phyloP scores from a whole-genome alignment of 352 stramenopile species.

The Pythium dissotocum region DNA sequence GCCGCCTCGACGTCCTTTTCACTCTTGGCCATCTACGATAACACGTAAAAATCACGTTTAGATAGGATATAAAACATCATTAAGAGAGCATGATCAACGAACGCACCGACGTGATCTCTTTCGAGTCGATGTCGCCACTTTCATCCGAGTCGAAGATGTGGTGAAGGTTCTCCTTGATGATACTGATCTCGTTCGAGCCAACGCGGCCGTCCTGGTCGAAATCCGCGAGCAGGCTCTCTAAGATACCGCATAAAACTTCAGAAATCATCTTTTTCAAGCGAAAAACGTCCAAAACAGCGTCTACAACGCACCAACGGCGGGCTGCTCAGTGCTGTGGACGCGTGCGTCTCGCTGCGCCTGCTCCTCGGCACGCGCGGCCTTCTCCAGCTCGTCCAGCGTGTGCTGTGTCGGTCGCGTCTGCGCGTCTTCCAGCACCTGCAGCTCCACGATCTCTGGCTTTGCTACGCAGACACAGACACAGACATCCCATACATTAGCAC shows the following conservation, averaged over 20 bases:
- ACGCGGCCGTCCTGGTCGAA: conserved; percentile 80
- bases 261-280: no score
- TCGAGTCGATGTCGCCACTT: conserved; percentile 71
- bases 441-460: conserved; percentile 19
- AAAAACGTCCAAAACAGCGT: no score
- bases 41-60: background rate
- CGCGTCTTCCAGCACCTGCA: conserved; percentile 26
- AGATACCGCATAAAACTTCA: background rate
- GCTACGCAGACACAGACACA: background rate
- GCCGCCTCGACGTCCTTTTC: conserved; percentile 71
- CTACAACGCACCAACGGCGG: conserved; percentile 19
- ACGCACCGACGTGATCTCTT: conserved; percentile 63
- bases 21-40: conserved; percentile 42
- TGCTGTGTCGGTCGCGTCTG: conserved; percentile 8
- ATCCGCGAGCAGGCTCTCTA: conserved; percentile 76
- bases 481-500: background rate
- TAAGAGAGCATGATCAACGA: background rate
- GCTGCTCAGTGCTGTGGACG: conserved; percentile 7
- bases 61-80: background rate
- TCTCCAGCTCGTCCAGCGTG: conserved; percentile 26
- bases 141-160: conserved; percentile 77
- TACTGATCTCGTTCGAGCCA: conserved; percentile 70
- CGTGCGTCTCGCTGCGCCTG: conserved; percentile 3
- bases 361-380: conserved; percentile 23
- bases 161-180: conserved; percentile 83